Evolutionary conservation across 768 basidiomycete genomes (phyloP).

Genomic region (Serendipita sp.): DNA sequence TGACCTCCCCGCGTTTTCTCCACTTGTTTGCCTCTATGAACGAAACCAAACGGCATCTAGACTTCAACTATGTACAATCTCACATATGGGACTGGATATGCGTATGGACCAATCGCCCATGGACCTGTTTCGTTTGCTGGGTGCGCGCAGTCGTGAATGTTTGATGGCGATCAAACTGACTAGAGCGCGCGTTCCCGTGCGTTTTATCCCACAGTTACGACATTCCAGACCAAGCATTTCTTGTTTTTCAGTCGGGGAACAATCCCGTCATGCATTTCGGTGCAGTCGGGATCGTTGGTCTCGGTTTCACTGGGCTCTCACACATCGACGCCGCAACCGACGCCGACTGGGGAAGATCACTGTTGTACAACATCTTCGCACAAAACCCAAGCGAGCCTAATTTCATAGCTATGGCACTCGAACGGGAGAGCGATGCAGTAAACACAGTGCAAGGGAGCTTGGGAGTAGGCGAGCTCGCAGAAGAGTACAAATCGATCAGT

Average conservation of each 20-base stretch:
- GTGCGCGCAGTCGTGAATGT: constrained; percentile 22
- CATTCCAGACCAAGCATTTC: constrained; percentile 50
- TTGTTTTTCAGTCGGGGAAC: constrained; percentile 43
- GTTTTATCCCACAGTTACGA: constrained; percentile 28
- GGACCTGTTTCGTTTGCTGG: constrained; percentile 52
- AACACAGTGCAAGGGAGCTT: constrained; percentile 51
- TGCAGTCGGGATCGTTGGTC: constrained; percentile 52
- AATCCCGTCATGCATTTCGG: constrained; percentile 63
- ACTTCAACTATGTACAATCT: constrained; percentile 35
- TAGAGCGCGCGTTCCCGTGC: too few species aligned
- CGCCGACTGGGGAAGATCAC: constrained; percentile 39
- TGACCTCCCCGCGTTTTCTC: neutral
- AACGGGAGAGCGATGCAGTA: constrained; percentile 35
- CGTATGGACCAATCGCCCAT: constrained; percentile 44
- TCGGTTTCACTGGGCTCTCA: constrained; percentile 67
- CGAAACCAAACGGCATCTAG: constrained; percentile 10
- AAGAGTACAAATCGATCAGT: constrained; percentile 41
- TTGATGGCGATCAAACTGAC: too few species aligned
- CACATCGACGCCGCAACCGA: constrained; percentile 44
- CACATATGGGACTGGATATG: constrained; percentile 76
- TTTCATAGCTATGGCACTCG: constrained; percentile 62
- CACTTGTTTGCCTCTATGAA: constrained; percentile 1
- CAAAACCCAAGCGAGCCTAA: constrained; percentile 56
- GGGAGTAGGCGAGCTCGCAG: constrained; percentile 60
- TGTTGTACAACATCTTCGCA: constrained; percentile 62